These are phyloP conservation scores for Salvia splendens DNA, from an alignment of 257 asterid species.

Conservation along the genomic window DNA sequence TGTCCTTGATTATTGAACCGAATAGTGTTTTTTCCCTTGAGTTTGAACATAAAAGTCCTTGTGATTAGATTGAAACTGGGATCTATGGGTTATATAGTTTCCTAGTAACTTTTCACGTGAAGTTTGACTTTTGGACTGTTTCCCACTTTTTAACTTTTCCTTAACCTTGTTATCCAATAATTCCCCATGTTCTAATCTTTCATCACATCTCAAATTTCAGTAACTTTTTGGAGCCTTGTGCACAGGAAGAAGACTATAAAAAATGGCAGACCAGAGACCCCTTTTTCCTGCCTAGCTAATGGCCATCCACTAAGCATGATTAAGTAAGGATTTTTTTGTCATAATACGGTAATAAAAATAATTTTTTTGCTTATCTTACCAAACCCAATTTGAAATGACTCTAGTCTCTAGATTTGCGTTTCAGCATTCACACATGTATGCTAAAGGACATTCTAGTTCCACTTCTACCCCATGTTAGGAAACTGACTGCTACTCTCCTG, in stretches of 20 bases:
- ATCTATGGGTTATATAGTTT: constrained; percentile 37
- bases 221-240: constrained; percentile 61
- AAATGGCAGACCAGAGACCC: constrained; percentile 33
- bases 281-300: constrained; percentile 38
- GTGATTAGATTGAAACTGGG: constrained; percentile 38
- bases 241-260: constrained; percentile 40
- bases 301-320: constrained; percentile 50
- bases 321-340: constrained; percentile 41
- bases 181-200: constrained; percentile 46
- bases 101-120: constrained; percentile 54
- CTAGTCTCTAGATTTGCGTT: constrained; percentile 36
- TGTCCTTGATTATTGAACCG: constrained; percentile 35
- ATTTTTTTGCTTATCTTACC: constrained; percentile 47
- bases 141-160: constrained; percentile 35
- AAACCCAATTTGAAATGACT: constrained; percentile 35
- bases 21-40: constrained; percentile 25
- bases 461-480: constrained; percentile 49
- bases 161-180: constrained; percentile 33
- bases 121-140: constrained; percentile 59
- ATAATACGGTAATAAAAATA: constrained; percentile 27
- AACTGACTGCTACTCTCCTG: constrained; percentile 29
- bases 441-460: constrained; percentile 43
- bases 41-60: constrained; percentile 37
- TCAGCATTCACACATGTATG: constrained; percentile 36
- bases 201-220: constrained; percentile 38